These are phyloP conservation scores for Apiospora sp. DNA, from an alignment of 2,329 filamentous ascomycete genomes.

Conservation along the genomic window DNA sequence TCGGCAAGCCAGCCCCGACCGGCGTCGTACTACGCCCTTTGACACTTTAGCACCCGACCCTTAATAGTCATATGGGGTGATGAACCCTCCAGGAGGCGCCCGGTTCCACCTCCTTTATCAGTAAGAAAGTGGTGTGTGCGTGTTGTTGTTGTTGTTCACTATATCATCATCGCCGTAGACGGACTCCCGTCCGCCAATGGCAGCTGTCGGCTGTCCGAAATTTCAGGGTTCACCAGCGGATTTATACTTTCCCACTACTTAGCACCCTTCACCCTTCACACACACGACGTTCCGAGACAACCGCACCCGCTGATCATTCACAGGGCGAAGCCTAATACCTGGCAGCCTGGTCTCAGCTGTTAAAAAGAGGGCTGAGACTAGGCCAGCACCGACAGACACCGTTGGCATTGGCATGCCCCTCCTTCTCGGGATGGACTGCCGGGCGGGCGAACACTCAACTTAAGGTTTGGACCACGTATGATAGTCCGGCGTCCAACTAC, in stretches of 20 bases:
- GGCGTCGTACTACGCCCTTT: slow-evolving; percentile 1
- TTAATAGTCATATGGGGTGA: slow-evolving; percentile 2
- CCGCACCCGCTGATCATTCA: not conserved
- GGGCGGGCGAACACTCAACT: not conserved
- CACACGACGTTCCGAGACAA: not conserved
- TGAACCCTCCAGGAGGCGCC: not conserved
- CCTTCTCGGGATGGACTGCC: not conserved
- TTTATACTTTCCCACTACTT: not conserved
- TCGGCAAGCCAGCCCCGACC: not conserved
- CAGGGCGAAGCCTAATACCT: not conserved
- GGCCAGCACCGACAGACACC: not conserved
- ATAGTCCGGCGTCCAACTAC: not conserved
- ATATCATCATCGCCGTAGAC: not conserved
- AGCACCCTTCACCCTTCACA: not conserved
- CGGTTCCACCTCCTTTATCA: not conserved
- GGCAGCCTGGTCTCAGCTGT: too few species aligned
- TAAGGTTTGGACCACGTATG: not conserved
- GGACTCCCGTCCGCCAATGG: not conserved
- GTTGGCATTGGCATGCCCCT: not conserved
- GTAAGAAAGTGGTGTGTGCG: not conserved
- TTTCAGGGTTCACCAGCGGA: not conserved
- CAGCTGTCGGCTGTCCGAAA: not conserved
- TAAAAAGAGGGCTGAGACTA: not conserved
- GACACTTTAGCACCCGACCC: not conserved
- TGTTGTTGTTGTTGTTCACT: not conserved